A percentile compares a stretch with the other conserved stretches of the same genome.
Conservation (phyloP, 257 asterid genomes). For the Ilex asprella region DNA sequence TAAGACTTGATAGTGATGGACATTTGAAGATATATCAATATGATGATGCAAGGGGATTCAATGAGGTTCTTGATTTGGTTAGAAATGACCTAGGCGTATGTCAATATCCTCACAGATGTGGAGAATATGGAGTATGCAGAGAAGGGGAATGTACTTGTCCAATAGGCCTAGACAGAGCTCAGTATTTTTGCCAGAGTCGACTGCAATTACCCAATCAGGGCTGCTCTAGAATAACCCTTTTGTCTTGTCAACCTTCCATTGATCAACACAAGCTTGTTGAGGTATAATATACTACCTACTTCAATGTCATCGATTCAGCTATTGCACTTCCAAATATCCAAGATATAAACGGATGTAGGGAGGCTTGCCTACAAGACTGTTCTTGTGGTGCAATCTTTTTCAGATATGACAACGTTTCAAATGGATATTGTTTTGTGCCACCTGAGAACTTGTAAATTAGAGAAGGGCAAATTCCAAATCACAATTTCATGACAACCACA, state of each 20-base stretch:
- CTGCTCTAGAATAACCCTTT: background rate
- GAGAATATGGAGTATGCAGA: background rate
- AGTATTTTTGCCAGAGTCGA: too few species aligned
- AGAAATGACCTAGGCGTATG: background rate
- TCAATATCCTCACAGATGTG: background rate
- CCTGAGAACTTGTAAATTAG: too few species aligned
- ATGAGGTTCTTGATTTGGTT: background rate
- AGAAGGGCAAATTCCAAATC: too few species aligned
- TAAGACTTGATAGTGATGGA: background rate
- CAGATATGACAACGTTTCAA: background rate
- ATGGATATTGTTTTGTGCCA: too few species aligned
- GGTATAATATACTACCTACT: too few species aligned
- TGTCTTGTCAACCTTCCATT: background rate
- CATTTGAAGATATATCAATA: background rate
- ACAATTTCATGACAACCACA: too few species aligned
- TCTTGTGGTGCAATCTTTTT: background rate
- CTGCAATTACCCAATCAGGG: background rate
- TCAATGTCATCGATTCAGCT: too few species aligned
- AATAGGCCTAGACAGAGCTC: background rate
- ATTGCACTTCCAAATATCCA: background rate
- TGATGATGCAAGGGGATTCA: background rate
- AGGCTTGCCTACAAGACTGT: background rate
- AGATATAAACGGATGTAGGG: background rate
- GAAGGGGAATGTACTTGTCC: background rate
- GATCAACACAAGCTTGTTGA: background rate